These are phyloP conservation scores for Fusarium scirpi DNA, from an alignment of 2,329 filamentous ascomycete species.

Conservation along the genomic window DNA sequence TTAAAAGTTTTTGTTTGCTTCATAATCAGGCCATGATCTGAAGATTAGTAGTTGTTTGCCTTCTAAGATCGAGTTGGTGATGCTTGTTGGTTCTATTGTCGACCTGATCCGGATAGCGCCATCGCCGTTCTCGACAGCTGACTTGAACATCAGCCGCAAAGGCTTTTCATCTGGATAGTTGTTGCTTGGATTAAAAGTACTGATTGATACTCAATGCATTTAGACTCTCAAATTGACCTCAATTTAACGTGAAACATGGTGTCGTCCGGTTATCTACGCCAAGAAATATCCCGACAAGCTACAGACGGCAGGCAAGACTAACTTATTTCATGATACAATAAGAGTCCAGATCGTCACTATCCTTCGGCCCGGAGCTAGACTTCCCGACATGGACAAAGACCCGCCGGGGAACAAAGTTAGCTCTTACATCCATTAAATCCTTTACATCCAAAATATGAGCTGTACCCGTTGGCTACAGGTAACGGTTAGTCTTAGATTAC, in stretches of 20 bases:
- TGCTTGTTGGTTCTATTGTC: background rate
- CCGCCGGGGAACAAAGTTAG: background rate
- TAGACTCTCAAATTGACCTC: background rate
- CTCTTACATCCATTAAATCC: background rate
- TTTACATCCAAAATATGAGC: background rate
- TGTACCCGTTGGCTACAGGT: background rate
- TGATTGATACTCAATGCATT: background rate
- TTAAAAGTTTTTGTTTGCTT: background rate
- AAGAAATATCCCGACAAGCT: background rate
- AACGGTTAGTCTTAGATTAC: background rate
- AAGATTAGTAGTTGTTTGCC: background rate
- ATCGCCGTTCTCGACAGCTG: background rate
- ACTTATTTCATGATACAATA: background rate
- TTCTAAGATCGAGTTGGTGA: background rate
- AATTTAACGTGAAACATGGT: constrained; percentile 9
- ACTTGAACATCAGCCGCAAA: background rate
- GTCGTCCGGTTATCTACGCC: background rate
- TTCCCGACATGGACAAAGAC: background rate
- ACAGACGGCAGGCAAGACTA: background rate
- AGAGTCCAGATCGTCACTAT: background rate
- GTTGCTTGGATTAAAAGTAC: background rate
- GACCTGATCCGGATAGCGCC: background rate
- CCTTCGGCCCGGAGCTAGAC: background rate
- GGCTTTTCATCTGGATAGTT: background rate
- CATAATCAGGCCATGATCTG: background rate